Percentiles rank a stretch among this genome's conserved stretches.
phyloP scores from a whole-genome alignment of 202 grass and related monocot species.

The Miscanthus sacchariflorus region DNA sequence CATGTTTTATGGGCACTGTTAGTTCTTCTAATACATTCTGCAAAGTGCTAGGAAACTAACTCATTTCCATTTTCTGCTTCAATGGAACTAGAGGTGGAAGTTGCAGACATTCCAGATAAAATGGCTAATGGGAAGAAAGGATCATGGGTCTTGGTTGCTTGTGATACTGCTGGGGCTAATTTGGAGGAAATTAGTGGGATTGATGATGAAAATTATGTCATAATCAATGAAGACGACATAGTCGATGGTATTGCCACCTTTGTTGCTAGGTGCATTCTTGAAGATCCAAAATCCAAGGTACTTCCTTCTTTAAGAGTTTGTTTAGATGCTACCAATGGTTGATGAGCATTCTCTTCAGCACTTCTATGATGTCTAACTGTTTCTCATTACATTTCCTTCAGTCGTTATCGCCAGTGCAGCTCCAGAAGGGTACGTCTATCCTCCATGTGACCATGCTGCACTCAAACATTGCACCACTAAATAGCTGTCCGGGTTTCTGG shows the following conservation, averaged over 20 bases:
- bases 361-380: slow-evolving; percentile 54
- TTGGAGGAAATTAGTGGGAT: slow-evolving; percentile 91
- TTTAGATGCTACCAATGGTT: slow-evolving; percentile 17
- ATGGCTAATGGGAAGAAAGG: slow-evolving; percentile 71
- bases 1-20: slow-evolving; percentile 18
- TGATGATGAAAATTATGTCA: slow-evolving; percentile 95
- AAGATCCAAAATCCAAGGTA: slow-evolving; percentile 93
- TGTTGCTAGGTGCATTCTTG: slow-evolving; percentile 91
- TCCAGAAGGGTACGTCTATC: slow-evolving; percentile 71
- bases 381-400: slow-evolving; percentile 52
- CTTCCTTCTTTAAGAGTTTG: slow-evolving; percentile 19
- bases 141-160: slow-evolving; percentile 82
- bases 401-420: slow-evolving; percentile 69
- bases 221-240: slow-evolving; percentile 86
- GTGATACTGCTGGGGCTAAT: slow-evolving; percentile 57
- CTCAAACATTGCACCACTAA: slow-evolving; percentile 6
- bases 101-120: slow-evolving; percentile 58
- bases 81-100: slow-evolving; percentile 50
- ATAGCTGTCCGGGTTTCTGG: neutral
- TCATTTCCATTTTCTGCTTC: neutral
- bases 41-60: slow-evolving; percentile 19
- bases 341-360: slow-evolving; percentile 5
- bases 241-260: slow-evolving; percentile 88
- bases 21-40: neutral
- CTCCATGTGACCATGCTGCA: slow-evolving; percentile 13